Conservation (phyloP, 768 basidiomycete genomes). For the Leccinum obscurum region DNA sequence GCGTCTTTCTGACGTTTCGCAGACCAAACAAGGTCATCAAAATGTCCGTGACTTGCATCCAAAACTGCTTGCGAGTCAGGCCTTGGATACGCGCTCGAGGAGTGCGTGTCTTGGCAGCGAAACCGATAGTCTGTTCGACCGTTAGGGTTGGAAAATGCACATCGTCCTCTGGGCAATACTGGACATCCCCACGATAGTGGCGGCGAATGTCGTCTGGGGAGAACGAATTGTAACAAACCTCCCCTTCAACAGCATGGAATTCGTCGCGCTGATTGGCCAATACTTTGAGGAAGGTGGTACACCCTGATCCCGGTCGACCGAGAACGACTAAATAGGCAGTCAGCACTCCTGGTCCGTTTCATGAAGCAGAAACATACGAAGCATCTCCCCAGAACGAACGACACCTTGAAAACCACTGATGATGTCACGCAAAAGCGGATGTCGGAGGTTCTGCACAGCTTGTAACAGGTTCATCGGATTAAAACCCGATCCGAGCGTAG, state of each 20-base stretch:
- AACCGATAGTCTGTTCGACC: constrained; percentile 71
- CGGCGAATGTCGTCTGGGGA: constrained; percentile 60
- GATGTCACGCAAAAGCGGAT: constrained; percentile 62
- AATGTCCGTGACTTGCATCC: constrained; percentile 40
- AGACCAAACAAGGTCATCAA: constrained; percentile 75
- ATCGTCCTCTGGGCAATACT: constrained; percentile 84
- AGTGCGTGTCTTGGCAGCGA: constrained; percentile 67
- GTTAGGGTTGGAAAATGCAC: constrained; percentile 84
- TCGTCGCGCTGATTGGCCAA: constrained; percentile 75
- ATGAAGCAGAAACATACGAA: constrained; percentile 46
- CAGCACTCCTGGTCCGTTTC: neutral
- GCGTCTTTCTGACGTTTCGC: constrained; percentile 67
- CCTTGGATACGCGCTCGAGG: constrained; percentile 53
- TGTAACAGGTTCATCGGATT: constrained; percentile 50
- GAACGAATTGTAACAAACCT: constrained; percentile 76
- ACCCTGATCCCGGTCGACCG: constrained; percentile 84
- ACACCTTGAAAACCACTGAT: constrained; percentile 55
- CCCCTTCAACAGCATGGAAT: constrained; percentile 66
- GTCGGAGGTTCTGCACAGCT: constrained; percentile 45
- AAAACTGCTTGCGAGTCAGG: constrained; percentile 37
- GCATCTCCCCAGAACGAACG: constrained; percentile 65
- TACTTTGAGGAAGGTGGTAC: constrained; percentile 79
- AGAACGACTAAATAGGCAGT: constrained; percentile 60
- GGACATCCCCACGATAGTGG: constrained; percentile 76
- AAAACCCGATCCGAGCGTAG: constrained; percentile 63